These are phyloP conservation scores for Gastrolobium bilobum DNA, from an alignment of 306 rosid species.

Conservation along the genomic window DNA sequence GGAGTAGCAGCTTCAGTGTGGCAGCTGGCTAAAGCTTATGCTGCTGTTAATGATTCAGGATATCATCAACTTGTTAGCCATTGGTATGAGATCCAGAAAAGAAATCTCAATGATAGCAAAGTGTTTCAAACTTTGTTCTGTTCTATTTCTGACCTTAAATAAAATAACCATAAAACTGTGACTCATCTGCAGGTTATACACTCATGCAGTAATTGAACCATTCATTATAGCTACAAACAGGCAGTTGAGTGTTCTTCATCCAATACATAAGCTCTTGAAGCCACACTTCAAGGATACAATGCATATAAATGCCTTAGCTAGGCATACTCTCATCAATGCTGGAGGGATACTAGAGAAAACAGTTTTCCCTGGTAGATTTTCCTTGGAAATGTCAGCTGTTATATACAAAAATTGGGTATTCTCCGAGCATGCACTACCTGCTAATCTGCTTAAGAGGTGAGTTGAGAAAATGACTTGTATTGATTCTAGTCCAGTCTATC, in stretches of 20 bases:
- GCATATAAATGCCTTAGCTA: constrained; percentile 89
- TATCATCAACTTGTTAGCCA: constrained; percentile 95
- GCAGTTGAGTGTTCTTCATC: constrained; percentile 85
- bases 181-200: constrained; percentile 72
- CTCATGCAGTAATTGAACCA: constrained; percentile 97
- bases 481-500: not conserved
- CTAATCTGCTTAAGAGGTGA: constrained; percentile 84
- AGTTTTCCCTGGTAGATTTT: constrained; percentile 81
- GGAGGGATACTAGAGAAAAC: constrained; percentile 91
- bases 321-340: constrained; percentile 91
- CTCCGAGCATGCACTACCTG: constrained; percentile 83
- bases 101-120: constrained; percentile 5
- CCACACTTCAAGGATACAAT: constrained; percentile 93
- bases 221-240: constrained; percentile 86
- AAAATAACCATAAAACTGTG: constrained; percentile 23
- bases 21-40: constrained; percentile 97
- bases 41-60: constrained; percentile 90
- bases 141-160: not conserved
- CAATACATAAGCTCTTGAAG: constrained; percentile 82
- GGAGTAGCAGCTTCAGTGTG: constrained; percentile 79
- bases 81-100: constrained; percentile 65
- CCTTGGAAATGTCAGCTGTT: constrained; percentile 85
- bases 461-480: constrained; percentile 23
- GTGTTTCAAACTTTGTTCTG: constrained; percentile 1
- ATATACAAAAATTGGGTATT: constrained; percentile 84